These are phyloP conservation scores for Apophysomyces elegans DNA, from an alignment of 371 early-diverging fungal genomes.

Conservation along the genomic window DNA sequence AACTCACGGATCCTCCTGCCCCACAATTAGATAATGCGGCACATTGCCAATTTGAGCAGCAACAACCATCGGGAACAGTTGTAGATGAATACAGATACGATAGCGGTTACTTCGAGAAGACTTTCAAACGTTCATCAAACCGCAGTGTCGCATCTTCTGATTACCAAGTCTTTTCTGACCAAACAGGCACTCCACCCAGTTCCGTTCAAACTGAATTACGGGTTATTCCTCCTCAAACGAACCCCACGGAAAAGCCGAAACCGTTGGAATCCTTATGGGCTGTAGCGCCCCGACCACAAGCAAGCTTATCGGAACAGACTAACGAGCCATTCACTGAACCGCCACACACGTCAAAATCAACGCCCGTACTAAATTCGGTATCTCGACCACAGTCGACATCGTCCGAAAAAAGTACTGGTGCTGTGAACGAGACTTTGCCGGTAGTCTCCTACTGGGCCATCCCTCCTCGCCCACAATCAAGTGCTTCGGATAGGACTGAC, in stretches of 20 bases:
- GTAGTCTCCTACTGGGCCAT: conserved; percentile 20
- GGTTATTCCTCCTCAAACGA: conserved; percentile 3
- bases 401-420: conserved; percentile 15
- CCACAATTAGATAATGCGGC: not conserved
- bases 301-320: not conserved
- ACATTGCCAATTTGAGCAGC: not conserved
- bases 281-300: conserved; percentile 14
- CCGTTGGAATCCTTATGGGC: conserved; percentile 20
- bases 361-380: not conserved
- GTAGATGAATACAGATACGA: conserved; percentile 18
- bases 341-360: not conserved
- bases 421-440: conserved; percentile 1
- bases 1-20: not conserved
- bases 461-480: conserved; percentile 10
- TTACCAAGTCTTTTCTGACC: not conserved
- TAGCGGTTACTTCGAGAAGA: conserved; percentile 19
- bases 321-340: not conserved
- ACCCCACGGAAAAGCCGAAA: conserved; percentile 16
- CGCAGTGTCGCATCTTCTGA: conserved; percentile 18
- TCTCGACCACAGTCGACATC: not conserved
- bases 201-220: not conserved
- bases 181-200: not conserved
- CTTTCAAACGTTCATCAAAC: conserved; percentile 23
- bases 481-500: not conserved
- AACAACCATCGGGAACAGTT: not conserved